Evolutionary conservation across 148 eudicot species (phyloP), one percentile per base, ranked within the genome.

Genomic region (Mesembryanthemum crystallinum): DNA sequence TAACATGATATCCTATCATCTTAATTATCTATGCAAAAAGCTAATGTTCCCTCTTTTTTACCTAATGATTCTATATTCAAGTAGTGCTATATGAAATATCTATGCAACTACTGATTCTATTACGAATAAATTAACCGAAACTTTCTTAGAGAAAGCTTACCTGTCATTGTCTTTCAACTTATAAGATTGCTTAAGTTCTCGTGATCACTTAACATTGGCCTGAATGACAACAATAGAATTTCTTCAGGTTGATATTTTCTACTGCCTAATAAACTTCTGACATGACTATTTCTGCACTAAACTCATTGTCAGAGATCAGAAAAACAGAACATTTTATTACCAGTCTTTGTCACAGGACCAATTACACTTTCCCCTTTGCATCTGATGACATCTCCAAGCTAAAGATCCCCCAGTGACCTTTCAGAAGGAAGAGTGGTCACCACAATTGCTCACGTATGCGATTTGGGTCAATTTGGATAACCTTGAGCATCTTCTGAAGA

Each of bases 381-480:
- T 24, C 58, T 67, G 54, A 61, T 67, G 57, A 57, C 64, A 39
- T 75, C 8, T 76, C 55, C 52, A 67, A 39, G 72, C 24, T 57
- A 67, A 69, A 25, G 28, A 62, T 70, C 54, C 7, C 17, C 7
- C 17, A 10, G 18, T 63, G 69, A 1, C 70, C 75, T 73, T 63
- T 78, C 47, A 67, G 71, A 74, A 37, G 47, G 17, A 72, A 7
- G 11, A 64, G 72, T 32, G 13, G 71, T 54, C 81, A 78, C 24
- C 8, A 25, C 3, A 54, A 39, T 20, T 37, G 69, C 73, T 79
- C 58, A 79, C 73, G 43, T 61, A 72, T 30, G 77, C 61, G 67
- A 72, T 37, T 25, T 79, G 27, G 55, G 78, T 69, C 78, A 79
- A 74, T 67, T 60, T 27, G 74, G 78, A 74, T 74, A 79, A 74